Evolutionary conservation across 2,329 filamentous ascomycete species (phyloP).

Genomic region (Pseudogymnoascus sp.): DNA sequence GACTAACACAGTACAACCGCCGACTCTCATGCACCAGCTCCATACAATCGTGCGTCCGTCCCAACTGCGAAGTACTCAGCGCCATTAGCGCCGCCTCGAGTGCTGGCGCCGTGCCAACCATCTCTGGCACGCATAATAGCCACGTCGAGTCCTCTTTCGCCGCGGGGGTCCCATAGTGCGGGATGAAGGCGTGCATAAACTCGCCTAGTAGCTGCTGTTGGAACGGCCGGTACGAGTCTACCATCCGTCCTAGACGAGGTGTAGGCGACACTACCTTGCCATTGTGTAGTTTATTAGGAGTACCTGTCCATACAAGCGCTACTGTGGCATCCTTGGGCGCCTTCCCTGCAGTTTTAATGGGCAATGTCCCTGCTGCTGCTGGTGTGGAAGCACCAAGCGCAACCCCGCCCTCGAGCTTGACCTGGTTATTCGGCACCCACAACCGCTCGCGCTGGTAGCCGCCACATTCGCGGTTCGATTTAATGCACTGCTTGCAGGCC

Average conservation of each 20-base stretch:
- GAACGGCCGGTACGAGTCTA: constrained; percentile 4
- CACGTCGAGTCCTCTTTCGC: constrained; percentile 18
- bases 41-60: constrained; percentile 21
- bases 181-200: constrained; percentile 22
- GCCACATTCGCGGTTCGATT: constrained; percentile 47
- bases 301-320: not conserved
- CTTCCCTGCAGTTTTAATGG: not conserved
- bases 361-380: not conserved
- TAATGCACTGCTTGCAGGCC: constrained; percentile 50
- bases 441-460: constrained; percentile 49
- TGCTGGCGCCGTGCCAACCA: constrained; percentile 20
- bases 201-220: constrained; percentile 25
- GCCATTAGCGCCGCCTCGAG: constrained; percentile 26
- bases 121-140: constrained; percentile 23
- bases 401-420: constrained; percentile 1
- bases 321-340: not conserved
- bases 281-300: not conserved
- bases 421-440: constrained; percentile 3
- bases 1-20: constrained; percentile 27
- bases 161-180: constrained; percentile 9
- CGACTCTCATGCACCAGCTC: constrained; percentile 25
- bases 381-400: not conserved
- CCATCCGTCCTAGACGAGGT: not conserved
- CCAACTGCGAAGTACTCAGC: constrained; percentile 24
- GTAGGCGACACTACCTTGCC: not conserved